Base-by-base conservation (phyloP, 2,329 filamentous ascomycete genomes). In the Calonectria hawksworthii region DNA sequence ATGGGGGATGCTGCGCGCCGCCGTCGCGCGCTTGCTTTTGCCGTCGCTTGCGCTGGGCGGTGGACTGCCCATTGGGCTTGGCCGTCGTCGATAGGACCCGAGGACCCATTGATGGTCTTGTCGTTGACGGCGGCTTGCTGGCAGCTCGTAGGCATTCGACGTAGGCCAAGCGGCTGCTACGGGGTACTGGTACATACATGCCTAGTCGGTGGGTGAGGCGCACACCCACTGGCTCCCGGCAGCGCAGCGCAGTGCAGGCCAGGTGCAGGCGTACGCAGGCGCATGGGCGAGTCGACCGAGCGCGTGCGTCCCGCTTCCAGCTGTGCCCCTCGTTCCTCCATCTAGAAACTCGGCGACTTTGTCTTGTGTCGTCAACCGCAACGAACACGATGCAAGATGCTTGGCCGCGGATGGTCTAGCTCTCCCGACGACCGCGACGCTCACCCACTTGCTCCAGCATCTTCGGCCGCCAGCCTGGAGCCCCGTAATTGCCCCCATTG, bases 301-400 rank as follows among this genome's bases (percentile, higher is more conserved):
- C 65, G 65, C 66, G 68, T 70, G 54, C 68, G 68, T 70, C 41
- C 68, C 47, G 56, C 56, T 41, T 61, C 68, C 67, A 30, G 54
- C 38, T 59, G 68, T 68, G 71, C 71, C 71, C 71, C 71, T 73
- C 71, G 66, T 64, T 68, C 68, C 59, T 64, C 68, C 68, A 65
- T 70, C 61, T 65, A 47, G 68, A 47, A 65, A 65, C 41, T 50
- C 68, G 54, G 54, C 54, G 54, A 59, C 68, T 63, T 59, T 63
- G 52, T 51, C 47, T 61, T 70, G 68, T 65, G 56, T 64, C 28
- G 65, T 69, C 38, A 65, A 63, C 56, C 68, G 41, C 68, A 59
- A 73, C 59, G 71, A 69, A 69, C 72, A 74, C 72, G 72, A 74
- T 74, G 72, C 63, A 74, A 68, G 63, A 74, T 74, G 72, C 72